phyloP scores from a whole-genome alignment of 2,329 filamentous ascomycete genomes.

The Aspergillus udagawae region DNA sequence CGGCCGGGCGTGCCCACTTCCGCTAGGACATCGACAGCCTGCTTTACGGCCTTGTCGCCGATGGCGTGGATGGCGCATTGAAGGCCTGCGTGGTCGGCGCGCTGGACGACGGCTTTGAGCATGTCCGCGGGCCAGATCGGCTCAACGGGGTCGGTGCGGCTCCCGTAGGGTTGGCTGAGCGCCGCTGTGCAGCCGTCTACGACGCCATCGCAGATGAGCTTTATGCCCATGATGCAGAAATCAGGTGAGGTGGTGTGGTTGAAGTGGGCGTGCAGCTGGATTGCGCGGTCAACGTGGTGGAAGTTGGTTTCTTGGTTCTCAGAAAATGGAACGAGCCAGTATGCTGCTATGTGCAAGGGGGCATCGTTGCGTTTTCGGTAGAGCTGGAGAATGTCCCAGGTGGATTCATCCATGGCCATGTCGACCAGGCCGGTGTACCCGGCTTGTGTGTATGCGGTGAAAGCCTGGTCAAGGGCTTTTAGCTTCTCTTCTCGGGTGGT shows the following conservation, averaged over 20 bases:
- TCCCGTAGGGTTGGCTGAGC: constrained; percentile 44
- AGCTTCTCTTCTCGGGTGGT: constrained; percentile 43
- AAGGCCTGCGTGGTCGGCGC: constrained; percentile 41
- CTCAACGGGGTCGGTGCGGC: constrained; percentile 38
- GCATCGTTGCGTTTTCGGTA: constrained; percentile 35
- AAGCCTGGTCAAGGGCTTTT: constrained; percentile 37
- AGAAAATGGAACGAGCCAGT: constrained; percentile 47
- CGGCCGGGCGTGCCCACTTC: constrained; percentile 36
- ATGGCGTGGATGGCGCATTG: constrained; percentile 52
- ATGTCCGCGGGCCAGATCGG: constrained; percentile 45
- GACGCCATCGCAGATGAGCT: constrained; percentile 49
- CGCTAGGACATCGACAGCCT: constrained; percentile 45
- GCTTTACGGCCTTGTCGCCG: constrained; percentile 45
- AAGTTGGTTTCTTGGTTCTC: constrained; percentile 37
- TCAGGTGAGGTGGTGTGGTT: constrained; percentile 38
- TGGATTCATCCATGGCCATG: constrained; percentile 51
- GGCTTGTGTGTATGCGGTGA: constrained; percentile 41
- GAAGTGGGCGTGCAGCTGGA: constrained; percentile 39
- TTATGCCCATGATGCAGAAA: constrained; percentile 46
- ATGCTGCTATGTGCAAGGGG: constrained; percentile 44
- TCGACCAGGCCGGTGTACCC: constrained; percentile 50
- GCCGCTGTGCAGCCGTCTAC: constrained; percentile 51
- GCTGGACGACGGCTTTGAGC: constrained; percentile 42
- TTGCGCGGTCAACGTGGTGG: constrained; percentile 43
- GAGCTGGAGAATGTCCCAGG: constrained; percentile 43